These are phyloP conservation scores for Bullera alba DNA, from an alignment of 768 basidiomycete genomes.

Conservation along the genomic window DNA sequence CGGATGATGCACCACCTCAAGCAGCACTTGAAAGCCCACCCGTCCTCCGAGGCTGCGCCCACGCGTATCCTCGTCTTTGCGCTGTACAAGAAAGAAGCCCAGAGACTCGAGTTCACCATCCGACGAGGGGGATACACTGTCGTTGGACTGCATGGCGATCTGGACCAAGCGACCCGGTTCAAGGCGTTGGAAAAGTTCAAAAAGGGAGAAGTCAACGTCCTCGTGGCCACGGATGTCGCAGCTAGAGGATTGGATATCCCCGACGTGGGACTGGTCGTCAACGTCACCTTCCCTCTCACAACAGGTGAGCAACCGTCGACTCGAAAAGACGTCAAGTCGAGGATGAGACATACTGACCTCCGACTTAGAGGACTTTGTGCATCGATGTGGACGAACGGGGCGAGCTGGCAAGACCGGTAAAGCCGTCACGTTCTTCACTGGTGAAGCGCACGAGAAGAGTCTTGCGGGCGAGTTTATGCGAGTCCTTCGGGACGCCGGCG, in stretches of 20 bases:
- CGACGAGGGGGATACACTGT: slow-evolving; percentile 67
- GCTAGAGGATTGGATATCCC: slow-evolving; percentile 96
- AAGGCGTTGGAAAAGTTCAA: slow-evolving; percentile 82
- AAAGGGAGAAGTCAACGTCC: slow-evolving; percentile 64
- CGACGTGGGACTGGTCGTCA: slow-evolving; percentile 85
- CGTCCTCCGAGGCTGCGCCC: slow-evolving; percentile 48
- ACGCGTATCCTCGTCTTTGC: slow-evolving; percentile 84
- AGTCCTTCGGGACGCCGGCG: slow-evolving; percentile 80
- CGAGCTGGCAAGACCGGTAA: slow-evolving; percentile 84
- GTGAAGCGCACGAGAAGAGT: slow-evolving; percentile 72
- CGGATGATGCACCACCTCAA: slow-evolving; percentile 44
- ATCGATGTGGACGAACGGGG: slow-evolving; percentile 53
- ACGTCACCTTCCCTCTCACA: slow-evolving; percentile 92
- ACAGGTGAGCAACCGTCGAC: slow-evolving; percentile 71
- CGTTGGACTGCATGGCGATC: slow-evolving; percentile 79
- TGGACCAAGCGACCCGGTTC: slow-evolving; percentile 76
- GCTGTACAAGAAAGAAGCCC: slow-evolving; percentile 94
- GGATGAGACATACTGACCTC: background rate
- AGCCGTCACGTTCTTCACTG: slow-evolving; percentile 95
- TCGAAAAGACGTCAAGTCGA: background rate
- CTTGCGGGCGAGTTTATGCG: slow-evolving; percentile 89
- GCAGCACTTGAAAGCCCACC: slow-evolving; percentile 47
- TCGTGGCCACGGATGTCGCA: slow-evolving; percentile 97
- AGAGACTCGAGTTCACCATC: slow-evolving; percentile 77
- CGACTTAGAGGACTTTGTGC: slow-evolving; percentile 37